Evolutionary conservation across 2,329 filamentous ascomycete species (phyloP).

Genomic region (Ophiostoma sp.): DNA sequence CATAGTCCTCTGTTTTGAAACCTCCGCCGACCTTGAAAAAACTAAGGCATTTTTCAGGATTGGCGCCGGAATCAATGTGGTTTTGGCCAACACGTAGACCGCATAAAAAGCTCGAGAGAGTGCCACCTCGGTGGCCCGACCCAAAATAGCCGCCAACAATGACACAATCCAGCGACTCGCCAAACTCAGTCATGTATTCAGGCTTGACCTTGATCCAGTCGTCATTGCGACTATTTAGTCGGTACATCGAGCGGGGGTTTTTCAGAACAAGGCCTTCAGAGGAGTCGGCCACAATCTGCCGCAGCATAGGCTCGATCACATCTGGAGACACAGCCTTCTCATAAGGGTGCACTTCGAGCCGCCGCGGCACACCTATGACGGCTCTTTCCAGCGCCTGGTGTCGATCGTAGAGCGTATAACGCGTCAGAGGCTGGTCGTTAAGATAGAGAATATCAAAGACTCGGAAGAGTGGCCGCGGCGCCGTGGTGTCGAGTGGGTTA

Average conservation of each 20-base stretch:
- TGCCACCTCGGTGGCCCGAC: conserved; percentile 79
- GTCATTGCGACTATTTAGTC: conserved; percentile 84
- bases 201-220: conserved; percentile 99
- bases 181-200: conserved; percentile 96
- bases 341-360: conserved; percentile 81
- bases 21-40: conserved; percentile 99
- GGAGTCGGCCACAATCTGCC: conserved; percentile 79
- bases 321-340: conserved; percentile 64
- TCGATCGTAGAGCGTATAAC: conserved; percentile 80
- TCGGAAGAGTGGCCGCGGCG: conserved; percentile 73
- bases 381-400: conserved; percentile 70
- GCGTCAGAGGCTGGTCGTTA: conserved; percentile 76
- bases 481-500: conserved; percentile 64
- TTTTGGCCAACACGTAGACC: conserved; percentile 75
- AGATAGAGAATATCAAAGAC: conserved; percentile 91
- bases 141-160: conserved; percentile 93
- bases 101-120: conserved; percentile 84
- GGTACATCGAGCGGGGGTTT: conserved; percentile 84
- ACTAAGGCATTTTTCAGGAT: conserved; percentile 79
- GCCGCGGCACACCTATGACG: conserved; percentile 68
- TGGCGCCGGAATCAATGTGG: conserved; percentile 58
- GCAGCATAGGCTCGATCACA: conserved; percentile 76
- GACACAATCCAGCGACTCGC: conserved; percentile 86
- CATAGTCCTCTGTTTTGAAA: conserved; percentile 81
- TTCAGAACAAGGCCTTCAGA: conserved; percentile 92